phyloP scores from a whole-genome alignment of 1,284 basidiomycete species.

The Athelia psychrophila region DNA sequence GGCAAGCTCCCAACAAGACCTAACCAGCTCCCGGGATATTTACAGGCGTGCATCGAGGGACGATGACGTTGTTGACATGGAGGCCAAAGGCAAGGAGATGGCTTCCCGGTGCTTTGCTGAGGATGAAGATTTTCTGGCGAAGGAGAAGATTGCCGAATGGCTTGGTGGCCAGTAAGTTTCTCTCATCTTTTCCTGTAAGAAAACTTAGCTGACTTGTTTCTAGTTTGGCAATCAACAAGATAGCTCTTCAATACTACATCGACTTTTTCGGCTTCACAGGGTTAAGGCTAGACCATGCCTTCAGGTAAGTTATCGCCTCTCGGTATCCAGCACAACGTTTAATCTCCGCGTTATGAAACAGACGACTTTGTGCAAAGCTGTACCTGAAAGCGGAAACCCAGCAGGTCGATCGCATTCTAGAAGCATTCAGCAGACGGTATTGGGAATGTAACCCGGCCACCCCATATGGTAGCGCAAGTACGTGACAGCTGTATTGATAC shows the following conservation, averaged over 20 bases:
- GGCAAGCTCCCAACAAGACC: constrained; percentile 50
- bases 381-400: constrained; percentile 96
- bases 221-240: constrained; percentile 75
- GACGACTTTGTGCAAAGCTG: constrained; percentile 86
- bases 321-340: background rate
- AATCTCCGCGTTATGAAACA: constrained; percentile 29
- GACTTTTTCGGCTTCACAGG: constrained; percentile 86
- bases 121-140: constrained; percentile 79
- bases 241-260: constrained; percentile 80
- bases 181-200: background rate
- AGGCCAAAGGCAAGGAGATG: constrained; percentile 67
- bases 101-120: constrained; percentile 86
- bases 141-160: constrained; percentile 96
- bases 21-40: constrained; percentile 43
- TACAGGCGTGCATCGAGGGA: constrained; percentile 39
- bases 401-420: constrained; percentile 95
- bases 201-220: constrained; percentile 13
- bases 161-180: constrained; percentile 81
- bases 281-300: constrained; percentile 84
- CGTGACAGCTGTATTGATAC: constrained; percentile 25
- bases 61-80: constrained; percentile 56
- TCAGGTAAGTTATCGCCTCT: constrained; percentile 82
- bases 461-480: constrained; percentile 81
- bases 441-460: constrained; percentile 87
- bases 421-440: constrained; percentile 86